Conservation (phyloP, 1,284 basidiomycete genomes). For the Cutaneotrichosporon cutaneum region DNA sequence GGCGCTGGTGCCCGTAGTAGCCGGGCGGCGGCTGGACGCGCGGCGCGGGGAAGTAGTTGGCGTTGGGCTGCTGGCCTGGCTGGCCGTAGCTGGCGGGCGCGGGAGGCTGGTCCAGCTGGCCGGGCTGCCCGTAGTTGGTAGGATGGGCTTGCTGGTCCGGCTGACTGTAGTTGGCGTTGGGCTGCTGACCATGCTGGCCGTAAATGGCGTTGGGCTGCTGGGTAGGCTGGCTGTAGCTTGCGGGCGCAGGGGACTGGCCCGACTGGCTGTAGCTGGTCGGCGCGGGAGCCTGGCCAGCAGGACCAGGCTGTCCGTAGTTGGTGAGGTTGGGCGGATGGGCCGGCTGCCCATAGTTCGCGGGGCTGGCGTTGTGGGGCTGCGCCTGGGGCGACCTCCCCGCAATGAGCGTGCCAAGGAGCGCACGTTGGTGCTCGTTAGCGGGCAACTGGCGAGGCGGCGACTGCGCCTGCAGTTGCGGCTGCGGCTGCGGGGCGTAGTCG, state of each 20-base stretch:
- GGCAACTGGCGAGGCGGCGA: not conserved
- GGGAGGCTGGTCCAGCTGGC: not conserved
- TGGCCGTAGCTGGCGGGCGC: not conserved
- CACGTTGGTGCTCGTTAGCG: constrained; percentile 16
- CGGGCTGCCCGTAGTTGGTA: not conserved
- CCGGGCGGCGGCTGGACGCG: not conserved
- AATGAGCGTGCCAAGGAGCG: constrained; percentile 19
- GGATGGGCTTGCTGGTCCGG: not conserved
- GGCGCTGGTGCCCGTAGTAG: not conserved
- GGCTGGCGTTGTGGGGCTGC: not conserved
- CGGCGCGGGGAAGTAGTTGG: not conserved
- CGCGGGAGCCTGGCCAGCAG: too few species aligned
- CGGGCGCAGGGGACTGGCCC: not conserved
- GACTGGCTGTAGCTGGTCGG: too few species aligned
- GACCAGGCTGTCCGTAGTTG: not conserved
- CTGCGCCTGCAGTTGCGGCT: not conserved
- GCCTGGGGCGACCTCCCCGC: not conserved
- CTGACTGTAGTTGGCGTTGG: not conserved
- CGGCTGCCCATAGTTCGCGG: not conserved
- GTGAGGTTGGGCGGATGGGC: not conserved
- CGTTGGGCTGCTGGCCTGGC: constrained; percentile 4
- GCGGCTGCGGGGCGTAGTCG: not conserved
- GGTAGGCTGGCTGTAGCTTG: not conserved
- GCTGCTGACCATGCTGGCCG: not conserved
- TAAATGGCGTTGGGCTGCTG: not conserved